Evolutionary conservation across 2,329 filamentous ascomycete genomes (phyloP).

Genomic region (Botrytis tulipae): DNA sequence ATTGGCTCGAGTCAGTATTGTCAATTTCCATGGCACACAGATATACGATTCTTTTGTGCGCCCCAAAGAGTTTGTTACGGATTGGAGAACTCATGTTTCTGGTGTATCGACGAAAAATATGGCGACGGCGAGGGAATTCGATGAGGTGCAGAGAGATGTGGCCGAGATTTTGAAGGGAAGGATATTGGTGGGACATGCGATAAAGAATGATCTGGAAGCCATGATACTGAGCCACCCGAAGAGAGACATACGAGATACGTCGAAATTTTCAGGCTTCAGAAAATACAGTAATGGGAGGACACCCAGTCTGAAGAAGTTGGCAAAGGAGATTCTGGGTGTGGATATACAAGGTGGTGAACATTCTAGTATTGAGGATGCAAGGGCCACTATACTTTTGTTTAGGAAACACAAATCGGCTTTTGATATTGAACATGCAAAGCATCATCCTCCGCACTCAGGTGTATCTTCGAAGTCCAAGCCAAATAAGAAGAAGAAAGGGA

Average conservation of each 20-base stretch:
- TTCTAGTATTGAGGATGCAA: constrained; percentile 74
- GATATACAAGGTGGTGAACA: constrained; percentile 64
- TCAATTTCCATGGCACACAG: constrained; percentile 91
- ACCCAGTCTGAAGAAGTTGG: constrained; percentile 61
- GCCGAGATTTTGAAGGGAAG: constrained; percentile 65
- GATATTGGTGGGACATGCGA: constrained; percentile 79
- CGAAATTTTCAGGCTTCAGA: constrained; percentile 71
- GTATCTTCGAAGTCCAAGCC: constrained; percentile 25
- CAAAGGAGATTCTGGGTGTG: constrained; percentile 55
- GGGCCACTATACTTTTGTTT: constrained; percentile 87
- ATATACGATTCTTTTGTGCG: constrained; percentile 92
- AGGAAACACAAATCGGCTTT: constrained; percentile 79
- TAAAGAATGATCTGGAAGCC: constrained; percentile 73
- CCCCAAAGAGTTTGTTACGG: constrained; percentile 73
- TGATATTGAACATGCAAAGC: constrained; percentile 73
- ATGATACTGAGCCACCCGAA: constrained; percentile 76
- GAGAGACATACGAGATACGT: constrained; percentile 80
- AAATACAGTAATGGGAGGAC: constrained; percentile 66
- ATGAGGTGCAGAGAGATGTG: constrained; percentile 73
- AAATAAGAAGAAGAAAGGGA: constrained; percentile 42
- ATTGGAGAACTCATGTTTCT: constrained; percentile 86
- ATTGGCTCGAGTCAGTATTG: constrained; percentile 82
- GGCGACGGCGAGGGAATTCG: constrained; percentile 65
- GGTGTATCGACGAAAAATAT: constrained; percentile 77
- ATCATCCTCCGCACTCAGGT: constrained; percentile 49